Evolutionary conservation across 371 early-diverging fungal species (phyloP).

Genomic region (Mucor piriformis): DNA sequence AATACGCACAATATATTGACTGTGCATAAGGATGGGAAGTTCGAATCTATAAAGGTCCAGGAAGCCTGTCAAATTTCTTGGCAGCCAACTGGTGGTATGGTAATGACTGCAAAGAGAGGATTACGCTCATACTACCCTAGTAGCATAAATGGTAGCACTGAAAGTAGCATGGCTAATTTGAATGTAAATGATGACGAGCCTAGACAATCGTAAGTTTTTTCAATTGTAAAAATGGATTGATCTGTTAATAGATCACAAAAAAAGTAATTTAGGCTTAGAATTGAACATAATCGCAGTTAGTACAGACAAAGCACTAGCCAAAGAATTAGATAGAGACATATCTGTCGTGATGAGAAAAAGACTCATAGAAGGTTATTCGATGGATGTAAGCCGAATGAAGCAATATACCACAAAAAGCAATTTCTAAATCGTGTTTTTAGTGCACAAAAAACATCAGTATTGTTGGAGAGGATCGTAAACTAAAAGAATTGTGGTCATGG

Average conservation of each 20-base stretch:
- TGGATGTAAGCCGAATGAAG: conserved; percentile 55
- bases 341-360: conserved; percentile 78
- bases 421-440: conserved; percentile 16
- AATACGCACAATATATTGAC: conserved; percentile 44
- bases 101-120: conserved; percentile 53
- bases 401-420: not conserved
- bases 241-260: not conserved
- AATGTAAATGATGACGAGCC: not conserved
- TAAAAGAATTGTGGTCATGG: conserved; percentile 79
- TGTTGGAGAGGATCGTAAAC: conserved; percentile 37
- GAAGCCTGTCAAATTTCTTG: conserved; percentile 66
- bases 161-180: not conserved
- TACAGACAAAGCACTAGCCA: conserved; percentile 5
- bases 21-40: conserved; percentile 61
- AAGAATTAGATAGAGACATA: conserved; percentile 65
- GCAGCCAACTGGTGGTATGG: conserved; percentile 65
- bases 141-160: not conserved
- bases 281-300: not conserved
- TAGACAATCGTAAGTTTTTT: not conserved
- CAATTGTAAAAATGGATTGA: not conserved
- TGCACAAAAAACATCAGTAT: conserved; percentile 45
- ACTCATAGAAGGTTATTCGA: conserved; percentile 73
- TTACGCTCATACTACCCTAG: conserved; percentile 20
- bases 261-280: not conserved
- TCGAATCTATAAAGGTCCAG: conserved; percentile 61